These are phyloP conservation scores for Breynia disticha DNA, from an alignment of 441 rosid species.

Conservation along the genomic window DNA sequence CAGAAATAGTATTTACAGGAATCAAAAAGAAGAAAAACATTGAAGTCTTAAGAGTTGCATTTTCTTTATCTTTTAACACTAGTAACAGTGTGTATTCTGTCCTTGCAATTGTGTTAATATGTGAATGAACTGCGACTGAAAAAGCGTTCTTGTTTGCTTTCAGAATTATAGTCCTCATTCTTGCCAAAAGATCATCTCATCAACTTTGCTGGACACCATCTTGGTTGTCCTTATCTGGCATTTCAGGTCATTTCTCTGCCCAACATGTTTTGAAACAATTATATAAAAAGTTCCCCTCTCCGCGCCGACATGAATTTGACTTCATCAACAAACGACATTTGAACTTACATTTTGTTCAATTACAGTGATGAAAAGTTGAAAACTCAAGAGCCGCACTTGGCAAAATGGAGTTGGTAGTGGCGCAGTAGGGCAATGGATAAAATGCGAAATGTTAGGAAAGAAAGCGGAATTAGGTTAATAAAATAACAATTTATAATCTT, in stretches of 20 bases:
- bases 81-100: neutral
- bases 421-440: conserved; percentile 60
- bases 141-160: conserved; percentile 9
- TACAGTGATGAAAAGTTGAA: conserved; percentile 74
- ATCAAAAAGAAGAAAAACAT: neutral
- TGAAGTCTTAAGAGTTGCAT: neutral
- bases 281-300: neutral
- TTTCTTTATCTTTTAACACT: neutral
- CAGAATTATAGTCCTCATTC: conserved; percentile 96
- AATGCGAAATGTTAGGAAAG: conserved; percentile 62
- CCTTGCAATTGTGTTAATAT: neutral
- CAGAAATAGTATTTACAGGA: neutral
- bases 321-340: neutral
- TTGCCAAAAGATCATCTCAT: conserved; percentile 73
- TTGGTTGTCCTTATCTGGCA: conserved; percentile 92
- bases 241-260: conserved; percentile 53
- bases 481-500: too few relatives aligned
- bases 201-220: conserved; percentile 76
- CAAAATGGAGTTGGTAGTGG: conserved; percentile 63
- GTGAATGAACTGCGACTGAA: neutral
- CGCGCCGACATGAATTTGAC: conserved; percentile 1
- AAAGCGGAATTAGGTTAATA: too few relatives aligned
- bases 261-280: neutral
- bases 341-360: conserved; percentile 1
- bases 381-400: conserved; percentile 78